Evolutionary conservation across 768 basidiomycete species (phyloP).

Genomic region (Pleurotus eryngii): DNA sequence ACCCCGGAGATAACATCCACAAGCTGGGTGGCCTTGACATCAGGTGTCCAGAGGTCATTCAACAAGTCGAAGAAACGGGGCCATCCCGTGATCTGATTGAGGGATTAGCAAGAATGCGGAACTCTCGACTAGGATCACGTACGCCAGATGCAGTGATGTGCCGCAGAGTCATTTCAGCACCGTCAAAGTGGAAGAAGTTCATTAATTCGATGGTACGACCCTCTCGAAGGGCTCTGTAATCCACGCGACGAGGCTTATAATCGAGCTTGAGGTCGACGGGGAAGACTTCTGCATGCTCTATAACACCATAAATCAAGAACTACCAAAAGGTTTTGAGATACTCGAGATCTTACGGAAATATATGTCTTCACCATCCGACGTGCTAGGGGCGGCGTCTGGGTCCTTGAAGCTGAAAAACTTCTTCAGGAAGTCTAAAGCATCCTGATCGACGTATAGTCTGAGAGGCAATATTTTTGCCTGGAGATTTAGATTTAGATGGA

Average conservation of each 20-base stretch:
- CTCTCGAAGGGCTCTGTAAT: slow-evolving; percentile 85
- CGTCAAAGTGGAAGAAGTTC: slow-evolving; percentile 99
- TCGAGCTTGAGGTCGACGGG: slow-evolving; percentile 95
- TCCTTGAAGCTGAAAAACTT: slow-evolving; percentile 91
- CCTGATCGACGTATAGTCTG: slow-evolving; percentile 94
- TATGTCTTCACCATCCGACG: slow-evolving; percentile 44
- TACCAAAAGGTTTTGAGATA: background rate
- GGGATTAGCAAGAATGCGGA: background rate
- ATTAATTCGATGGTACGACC: slow-evolving; percentile 95
- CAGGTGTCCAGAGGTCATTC: slow-evolving; percentile 99
- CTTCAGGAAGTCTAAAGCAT: slow-evolving; percentile 97
- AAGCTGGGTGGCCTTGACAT: slow-evolving; percentile 97
- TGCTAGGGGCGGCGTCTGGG: slow-evolving; percentile 37
- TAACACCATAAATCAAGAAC: background rate
- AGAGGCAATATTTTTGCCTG: slow-evolving; percentile 91
- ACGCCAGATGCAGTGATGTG: slow-evolving; percentile 92
- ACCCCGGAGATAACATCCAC: slow-evolving; percentile 97
- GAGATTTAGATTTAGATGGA: background rate
- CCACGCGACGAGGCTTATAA: slow-evolving; percentile 96
- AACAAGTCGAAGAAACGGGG: slow-evolving; percentile 81
- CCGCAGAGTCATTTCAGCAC: slow-evolving; percentile 94
- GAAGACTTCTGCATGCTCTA: slow-evolving; percentile 93
- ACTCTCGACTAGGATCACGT: slow-evolving; percentile 26
- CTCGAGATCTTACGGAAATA: slow-evolving; percentile 64
- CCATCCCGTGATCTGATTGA: slow-evolving; percentile 85